Conservation (phyloP, 75 land plant genomes). For the Azolla pinnata region DNA sequence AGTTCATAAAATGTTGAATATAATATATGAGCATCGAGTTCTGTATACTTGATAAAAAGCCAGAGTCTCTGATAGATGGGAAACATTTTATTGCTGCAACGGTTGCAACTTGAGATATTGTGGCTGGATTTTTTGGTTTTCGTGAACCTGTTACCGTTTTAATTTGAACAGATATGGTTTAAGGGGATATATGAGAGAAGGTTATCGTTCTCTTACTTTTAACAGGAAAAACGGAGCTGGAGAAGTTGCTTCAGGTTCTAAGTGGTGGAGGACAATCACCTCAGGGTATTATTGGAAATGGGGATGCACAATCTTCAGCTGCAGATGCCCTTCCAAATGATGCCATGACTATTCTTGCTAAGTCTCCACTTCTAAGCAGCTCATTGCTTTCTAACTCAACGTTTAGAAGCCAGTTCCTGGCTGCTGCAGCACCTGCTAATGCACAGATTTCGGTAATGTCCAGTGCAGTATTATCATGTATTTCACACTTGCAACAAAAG, state of each 20-base stretch:
- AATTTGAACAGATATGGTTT: too few species aligned
- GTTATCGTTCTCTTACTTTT: too few species aligned
- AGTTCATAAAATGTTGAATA: too few species aligned
- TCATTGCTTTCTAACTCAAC: neutral
- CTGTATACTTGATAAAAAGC: too few species aligned
- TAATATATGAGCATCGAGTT: too few species aligned
- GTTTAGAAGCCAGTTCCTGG: neutral
- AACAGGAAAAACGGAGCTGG: conserved; percentile 4
- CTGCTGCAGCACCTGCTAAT: neutral
- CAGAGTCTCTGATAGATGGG: too few species aligned
- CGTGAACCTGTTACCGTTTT: too few species aligned
- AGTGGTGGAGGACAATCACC: neutral
- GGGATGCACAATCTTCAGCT: neutral
- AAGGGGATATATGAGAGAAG: too few species aligned
- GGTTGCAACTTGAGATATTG: too few species aligned
- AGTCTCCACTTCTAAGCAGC: conserved; percentile 4
- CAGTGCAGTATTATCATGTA: neutral
- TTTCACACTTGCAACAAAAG: too few species aligned
- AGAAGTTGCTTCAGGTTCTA: neutral
- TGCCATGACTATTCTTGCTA: neutral
- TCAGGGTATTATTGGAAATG: neutral
- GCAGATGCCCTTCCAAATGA: neutral
- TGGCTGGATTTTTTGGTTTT: too few species aligned
- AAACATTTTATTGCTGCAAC: too few species aligned
- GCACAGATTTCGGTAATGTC: neutral